Percentiles rank a stretch among this genome's conserved stretches.
phyloP scores from a whole-genome alignment of 148 eudicot species.

The Fagopyrum homotropicum region DNA sequence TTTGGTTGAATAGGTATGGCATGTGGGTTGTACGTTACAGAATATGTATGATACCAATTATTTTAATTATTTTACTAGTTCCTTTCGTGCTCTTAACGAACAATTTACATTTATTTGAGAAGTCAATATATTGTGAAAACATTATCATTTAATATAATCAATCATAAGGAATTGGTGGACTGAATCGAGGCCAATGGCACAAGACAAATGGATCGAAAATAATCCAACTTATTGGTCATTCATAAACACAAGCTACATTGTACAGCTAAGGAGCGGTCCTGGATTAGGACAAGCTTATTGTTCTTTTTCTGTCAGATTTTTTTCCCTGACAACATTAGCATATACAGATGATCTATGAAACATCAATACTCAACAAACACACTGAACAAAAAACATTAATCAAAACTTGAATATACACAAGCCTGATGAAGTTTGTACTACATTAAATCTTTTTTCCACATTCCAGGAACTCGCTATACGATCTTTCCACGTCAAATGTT shows the following conservation, averaged over 20 bases:
- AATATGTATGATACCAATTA: too few species aligned
- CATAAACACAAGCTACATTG: conserved; percentile 13
- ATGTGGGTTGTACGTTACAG: too few species aligned
- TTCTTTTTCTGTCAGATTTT: background rate
- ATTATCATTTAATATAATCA: too few species aligned
- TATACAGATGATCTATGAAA: background rate
- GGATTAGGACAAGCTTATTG: background rate
- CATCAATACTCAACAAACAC: conserved; percentile 1
- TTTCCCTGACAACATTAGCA: background rate
- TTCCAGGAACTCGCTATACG: background rate
- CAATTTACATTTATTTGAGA: background rate
- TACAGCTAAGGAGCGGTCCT: background rate
- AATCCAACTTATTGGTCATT: background rate
- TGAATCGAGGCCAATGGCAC: background rate
- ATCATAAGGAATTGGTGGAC: too few species aligned
- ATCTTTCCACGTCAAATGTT: conserved; percentile 2
- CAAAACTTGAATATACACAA: conserved; percentile 11
- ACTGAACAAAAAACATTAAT: conserved; percentile 5
- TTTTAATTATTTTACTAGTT: too few species aligned
- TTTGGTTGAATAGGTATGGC: too few species aligned
- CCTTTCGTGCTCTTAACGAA: too few species aligned
- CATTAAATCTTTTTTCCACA: conserved; percentile 1
- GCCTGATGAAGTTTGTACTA: conserved; percentile 9
- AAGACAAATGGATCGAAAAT: background rate
- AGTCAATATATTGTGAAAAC: background rate